Base-by-base conservation (phyloP, 257 asterid species). In the Jasminum sambac region DNA sequence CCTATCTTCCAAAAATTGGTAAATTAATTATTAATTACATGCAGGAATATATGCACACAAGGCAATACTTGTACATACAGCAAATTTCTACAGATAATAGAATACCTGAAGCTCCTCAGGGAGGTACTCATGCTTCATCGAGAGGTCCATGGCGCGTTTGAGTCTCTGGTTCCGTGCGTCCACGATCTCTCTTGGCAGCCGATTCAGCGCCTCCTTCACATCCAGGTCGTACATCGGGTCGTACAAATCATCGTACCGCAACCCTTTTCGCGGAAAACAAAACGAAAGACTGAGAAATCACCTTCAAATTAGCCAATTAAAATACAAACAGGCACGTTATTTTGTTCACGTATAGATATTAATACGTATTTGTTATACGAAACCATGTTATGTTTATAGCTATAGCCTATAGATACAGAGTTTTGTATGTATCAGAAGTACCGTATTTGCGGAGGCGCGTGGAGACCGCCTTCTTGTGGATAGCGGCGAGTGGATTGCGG, bases 111-210 rank as follows among this genome's bases (percentile, higher is more conserved):
- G 84, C 40, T 90, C 83, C 21, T 82, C 80, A 0, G 94, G 83
- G 61, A 93, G 94, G 75, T 89, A 82, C 59, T 81, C 79, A 44
- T 93, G 98, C 84, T 93, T 93, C 97, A 93, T 59, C 48, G 98
- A 93, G 59, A 93, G 95, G 77, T 93, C 97, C 84, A 93, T 72
- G 73, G 98, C 95, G 63, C 96, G 97, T 83, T 78, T 74, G 34
- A 93, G 92, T 67, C 97, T 92, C 80, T 80, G 97, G 72, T 87
- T 84, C 78, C 98, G 83, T 63, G 98, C 96, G 75, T 88, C 95
- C 77, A 93, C 95, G 37, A 93, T 69, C 82, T 84, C 90, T 50
- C 70, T 88, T 5, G 97, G 97, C 43, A 93, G 89, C 78, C 98
- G 93, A 78, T 86, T 82, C 70, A 93, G 80, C 69, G 98, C 96